Conservation (phyloP, 2,329 filamentous ascomycete species). For the Penicillium sp. region DNA sequence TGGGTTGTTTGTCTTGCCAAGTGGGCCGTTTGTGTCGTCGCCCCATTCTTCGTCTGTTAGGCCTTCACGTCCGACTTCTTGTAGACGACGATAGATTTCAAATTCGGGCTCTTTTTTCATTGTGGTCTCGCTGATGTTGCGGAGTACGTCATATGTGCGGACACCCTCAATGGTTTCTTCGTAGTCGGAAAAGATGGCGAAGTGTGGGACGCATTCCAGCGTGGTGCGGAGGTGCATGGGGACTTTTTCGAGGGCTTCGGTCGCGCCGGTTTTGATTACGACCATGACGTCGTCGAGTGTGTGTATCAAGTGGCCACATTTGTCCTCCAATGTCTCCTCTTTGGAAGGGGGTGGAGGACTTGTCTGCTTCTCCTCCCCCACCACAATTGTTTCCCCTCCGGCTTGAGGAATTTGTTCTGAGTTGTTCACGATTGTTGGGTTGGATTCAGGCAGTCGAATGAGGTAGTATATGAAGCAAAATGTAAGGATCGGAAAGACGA, state of each 20-base stretch:
- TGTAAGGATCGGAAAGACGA: conserved; percentile 24
- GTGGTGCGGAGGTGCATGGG: conserved; percentile 30
- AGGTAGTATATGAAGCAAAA: conserved; percentile 21
- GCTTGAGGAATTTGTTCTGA: conserved; percentile 7
- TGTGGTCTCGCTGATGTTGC: conserved; percentile 22
- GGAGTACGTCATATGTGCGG: conserved; percentile 25
- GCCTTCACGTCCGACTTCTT: conserved; percentile 41
- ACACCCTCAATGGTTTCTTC: conserved; percentile 29
- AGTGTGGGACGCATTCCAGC: conserved; percentile 30
- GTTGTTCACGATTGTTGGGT: background rate
- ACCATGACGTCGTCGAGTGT: conserved; percentile 28
- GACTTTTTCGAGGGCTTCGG: conserved; percentile 29
- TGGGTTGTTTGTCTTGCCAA: conserved; percentile 44
- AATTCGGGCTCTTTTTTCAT: conserved; percentile 43
- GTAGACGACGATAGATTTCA: conserved; percentile 48
- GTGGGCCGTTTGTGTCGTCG: conserved; percentile 33
- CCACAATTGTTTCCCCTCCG: conserved; percentile 1
- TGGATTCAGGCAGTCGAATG: conserved; percentile 10
- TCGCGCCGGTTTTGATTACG: conserved; percentile 30
- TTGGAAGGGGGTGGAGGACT: background rate
- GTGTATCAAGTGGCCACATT: conserved; percentile 17
- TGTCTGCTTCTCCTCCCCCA: conserved; percentile 5
- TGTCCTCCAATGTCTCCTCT: conserved; percentile 10
- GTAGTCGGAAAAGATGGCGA: conserved; percentile 30
- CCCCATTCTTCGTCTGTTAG: conserved; percentile 32